Conservation (phyloP, 2,329 filamentous ascomycete genomes). For the Colletotrichum phormii region DNA sequence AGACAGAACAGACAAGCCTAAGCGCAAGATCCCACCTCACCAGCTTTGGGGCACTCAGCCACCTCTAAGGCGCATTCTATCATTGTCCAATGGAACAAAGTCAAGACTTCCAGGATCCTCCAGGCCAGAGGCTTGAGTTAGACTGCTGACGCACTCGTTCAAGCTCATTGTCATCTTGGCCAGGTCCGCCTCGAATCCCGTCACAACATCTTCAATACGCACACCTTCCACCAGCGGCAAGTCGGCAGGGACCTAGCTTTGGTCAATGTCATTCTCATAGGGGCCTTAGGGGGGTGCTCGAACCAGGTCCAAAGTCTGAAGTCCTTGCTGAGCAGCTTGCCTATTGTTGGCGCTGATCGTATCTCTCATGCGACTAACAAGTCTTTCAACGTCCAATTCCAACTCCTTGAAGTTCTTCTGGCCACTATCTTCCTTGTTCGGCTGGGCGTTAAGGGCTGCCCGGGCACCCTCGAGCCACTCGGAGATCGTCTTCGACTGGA, state of each 20-base stretch:
- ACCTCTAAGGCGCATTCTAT: too few relatives aligned
- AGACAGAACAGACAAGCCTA: background rate
- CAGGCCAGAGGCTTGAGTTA: background rate
- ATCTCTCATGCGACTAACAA: background rate
- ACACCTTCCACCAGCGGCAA: too few relatives aligned
- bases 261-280: background rate
- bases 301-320: background rate
- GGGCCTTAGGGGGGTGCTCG: background rate
- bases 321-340: background rate
- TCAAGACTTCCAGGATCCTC: background rate
- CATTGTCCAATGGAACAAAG: background rate
- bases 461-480: background rate
- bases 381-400: background rate
- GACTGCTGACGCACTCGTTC: too few relatives aligned
- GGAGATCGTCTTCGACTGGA: background rate
- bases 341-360: background rate
- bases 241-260: background rate
- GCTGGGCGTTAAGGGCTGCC: background rate
- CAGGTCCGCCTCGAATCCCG: background rate
- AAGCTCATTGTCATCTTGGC: background rate
- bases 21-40: background rate
- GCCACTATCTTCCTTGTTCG: background rate
- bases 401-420: background rate
- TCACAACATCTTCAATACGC: background rate
- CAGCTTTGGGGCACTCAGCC: too few relatives aligned